Evolutionary conservation across 345 rosid genomes (phyloP), one percentile per base, ranked within the genome.

Genomic region (Kernera saxatilis): DNA sequence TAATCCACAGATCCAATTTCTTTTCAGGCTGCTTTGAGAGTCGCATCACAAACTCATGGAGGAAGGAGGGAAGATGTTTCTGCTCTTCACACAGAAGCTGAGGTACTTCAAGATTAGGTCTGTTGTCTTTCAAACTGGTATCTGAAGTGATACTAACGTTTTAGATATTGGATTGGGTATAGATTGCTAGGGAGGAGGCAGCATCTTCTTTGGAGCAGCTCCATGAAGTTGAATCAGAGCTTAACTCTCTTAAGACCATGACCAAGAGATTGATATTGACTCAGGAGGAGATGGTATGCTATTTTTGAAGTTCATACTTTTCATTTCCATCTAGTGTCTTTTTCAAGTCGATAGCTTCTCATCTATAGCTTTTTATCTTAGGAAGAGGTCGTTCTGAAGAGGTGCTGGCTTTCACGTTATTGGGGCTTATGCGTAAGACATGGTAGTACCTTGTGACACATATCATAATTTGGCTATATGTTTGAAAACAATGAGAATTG

Each of bases 341-440:
- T 54, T 72, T 46, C 5, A 54, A 62, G 67, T 76, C 30, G 67
- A 75, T 74, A 69, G 76, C 66, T 81, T 48, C 48, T 80, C 74
- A 77, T 80, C 58, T 80, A 69, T 56, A 68, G 57, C 79, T 84
- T 72, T 80, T 46, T 60, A 67, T 80, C 46, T 61, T 86, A 94
- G 99, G 99, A 94, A 78, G 99, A 94, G 76, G 91, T 94, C 64
- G 90, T 89, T 66, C 58, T 94, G 72, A 94, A 91, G 92, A 94
- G 99, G 74, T 94, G 98, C 76, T 94, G 99, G 99, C 97, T 94
- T 81, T 96, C 99, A 72, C 90, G 92, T 21, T 91, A 94, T 78
- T 91, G 99, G 99, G 84, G 84, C 74, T 81, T 89, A 81, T 89
- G 93, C 52, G 86, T 85, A 45, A 79, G 72, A 71, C 80, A 91